These are phyloP conservation scores for Benincasa hispida DNA, from an alignment of 306 rosid genomes.

Conservation along the genomic window DNA sequence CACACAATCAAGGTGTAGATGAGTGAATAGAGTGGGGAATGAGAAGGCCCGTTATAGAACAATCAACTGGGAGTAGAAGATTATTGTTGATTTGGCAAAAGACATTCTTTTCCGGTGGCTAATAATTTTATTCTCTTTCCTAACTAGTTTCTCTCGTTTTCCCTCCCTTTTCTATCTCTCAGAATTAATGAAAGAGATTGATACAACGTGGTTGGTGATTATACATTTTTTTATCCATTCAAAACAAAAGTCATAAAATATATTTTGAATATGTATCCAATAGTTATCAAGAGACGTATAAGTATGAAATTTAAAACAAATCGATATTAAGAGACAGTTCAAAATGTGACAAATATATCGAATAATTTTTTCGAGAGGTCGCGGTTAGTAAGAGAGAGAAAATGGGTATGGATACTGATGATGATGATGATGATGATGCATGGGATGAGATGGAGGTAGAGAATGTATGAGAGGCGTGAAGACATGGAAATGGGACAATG, in stretches of 20 bases:
- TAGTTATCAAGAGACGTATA: neutral
- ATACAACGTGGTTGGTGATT: neutral
- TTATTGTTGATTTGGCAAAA: neutral
- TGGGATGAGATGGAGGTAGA: neutral
- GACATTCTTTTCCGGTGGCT: too few species aligned
- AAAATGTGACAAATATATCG: too few species aligned
- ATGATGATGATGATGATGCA: neutral
- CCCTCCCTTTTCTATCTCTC: too few species aligned
- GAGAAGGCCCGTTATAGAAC: neutral
- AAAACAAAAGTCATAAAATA: too few species aligned
- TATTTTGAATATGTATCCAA: neutral
- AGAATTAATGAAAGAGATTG: neutral
- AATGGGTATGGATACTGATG: neutral
- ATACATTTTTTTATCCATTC: too few species aligned
- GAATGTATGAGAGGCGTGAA: slow-evolving; percentile 9
- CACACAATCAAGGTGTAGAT: too few species aligned
- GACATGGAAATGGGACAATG: slow-evolving; percentile 5
- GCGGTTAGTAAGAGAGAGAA: neutral
- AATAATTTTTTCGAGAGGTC: neutral
- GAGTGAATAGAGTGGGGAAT: too few species aligned
- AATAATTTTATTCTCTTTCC: too few species aligned
- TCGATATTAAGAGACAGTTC: too few species aligned
- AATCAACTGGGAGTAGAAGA: neutral
- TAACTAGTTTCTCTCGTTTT: too few species aligned
- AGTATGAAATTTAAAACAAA: too few species aligned